Evolutionary conservation across 805 yeast species (phyloP), one percentile per base, ranked within the genome.

Genomic region (Pichia paraexigua): DNA sequence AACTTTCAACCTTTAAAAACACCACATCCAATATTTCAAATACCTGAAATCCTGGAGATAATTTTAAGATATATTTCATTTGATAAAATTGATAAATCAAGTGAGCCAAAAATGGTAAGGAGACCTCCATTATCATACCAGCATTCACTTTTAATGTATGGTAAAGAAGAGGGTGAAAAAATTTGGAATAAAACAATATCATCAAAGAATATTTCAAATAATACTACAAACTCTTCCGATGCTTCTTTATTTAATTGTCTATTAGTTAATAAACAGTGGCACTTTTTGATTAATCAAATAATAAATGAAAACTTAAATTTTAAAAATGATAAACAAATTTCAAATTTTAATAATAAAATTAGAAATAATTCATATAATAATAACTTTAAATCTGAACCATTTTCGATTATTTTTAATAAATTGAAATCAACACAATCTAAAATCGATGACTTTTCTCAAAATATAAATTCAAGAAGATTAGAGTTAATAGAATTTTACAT

Each of bases 401-500:
- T 70, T n/a, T 62, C 79, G 25, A 71, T 88, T 41, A 82, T 85
- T 17, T 67, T 88, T 56, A 87, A 87, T 65, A 87, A 86, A 64
- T 63, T 87, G 32, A 74, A 73, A 50, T 74, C 80, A 2, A 54
- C 60, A 12, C 89, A 84, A 61, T 56, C 63, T 13, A 76, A 82
- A 22, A 58, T 87, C 25, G 82, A 82, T 24, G 45, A 59, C n/a
- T 60, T 83, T 10, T 67, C 77, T 2, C 61, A 64, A 20, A 49
- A 58, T 6, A 55, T 74, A 6, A 64, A 76, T 30, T 79, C 82
- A 40, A 71, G 75, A 3, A 69, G 73, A 43, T 63, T 89, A 43
- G 72, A 75, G 57, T 80, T 86, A 85, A 70, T 90, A 30, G 96
- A 90, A 64, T 73, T 89, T 59, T 88, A 85, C 67, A 85, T 91